Conservation (phyloP, 495 filamentous ascomycete species). For the Penicillium mononematosum region DNA sequence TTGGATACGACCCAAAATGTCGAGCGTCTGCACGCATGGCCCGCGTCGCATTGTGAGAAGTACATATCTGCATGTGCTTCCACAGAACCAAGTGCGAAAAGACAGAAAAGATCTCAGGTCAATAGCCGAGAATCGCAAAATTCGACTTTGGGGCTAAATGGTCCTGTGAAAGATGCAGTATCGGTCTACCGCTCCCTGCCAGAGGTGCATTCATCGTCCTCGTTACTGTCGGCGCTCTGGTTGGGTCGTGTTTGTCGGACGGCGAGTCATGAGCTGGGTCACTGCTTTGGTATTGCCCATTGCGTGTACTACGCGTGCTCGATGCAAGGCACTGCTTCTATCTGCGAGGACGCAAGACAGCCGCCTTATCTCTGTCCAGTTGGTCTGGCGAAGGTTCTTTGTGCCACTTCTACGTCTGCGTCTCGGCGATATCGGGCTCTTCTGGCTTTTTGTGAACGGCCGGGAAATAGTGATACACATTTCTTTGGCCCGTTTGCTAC, state of each 20-base stretch:
- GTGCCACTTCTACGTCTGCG: constrained; percentile 31
- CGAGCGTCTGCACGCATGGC: too few species aligned
- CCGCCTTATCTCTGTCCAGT: constrained; percentile 67
- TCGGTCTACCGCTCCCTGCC: constrained; percentile 10
- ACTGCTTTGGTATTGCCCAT: constrained; percentile 65
- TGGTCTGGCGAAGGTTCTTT: constrained; percentile 55
- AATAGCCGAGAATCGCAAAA: not conserved
- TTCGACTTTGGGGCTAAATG: not conserved
- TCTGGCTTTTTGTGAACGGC: constrained; percentile 41
- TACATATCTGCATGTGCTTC: too few species aligned
- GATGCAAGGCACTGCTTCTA: constrained; percentile 62
- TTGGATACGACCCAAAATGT: too few species aligned
- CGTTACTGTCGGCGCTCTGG: constrained; percentile 42
- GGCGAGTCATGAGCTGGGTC: constrained; percentile 61
- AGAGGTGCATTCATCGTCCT: not conserved
- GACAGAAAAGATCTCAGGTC: not conserved
- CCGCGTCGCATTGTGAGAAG: too few species aligned
- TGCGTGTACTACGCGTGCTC: constrained; percentile 68
- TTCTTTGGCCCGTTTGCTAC: constrained; percentile 26
- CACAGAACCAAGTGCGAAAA: too few species aligned
- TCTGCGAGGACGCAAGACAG: constrained; percentile 63
- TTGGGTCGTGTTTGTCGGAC: constrained; percentile 57
- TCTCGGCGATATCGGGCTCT: constrained; percentile 45
- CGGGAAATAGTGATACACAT: constrained; percentile 1
- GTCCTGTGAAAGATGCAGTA: constrained; percentile 13